A percentile compares a stretch with the other conserved stretches of the same genome.
phyloP scores from a whole-genome alignment of 371 early-diverging fungal genomes.

The Actinomucor elegans region DNA sequence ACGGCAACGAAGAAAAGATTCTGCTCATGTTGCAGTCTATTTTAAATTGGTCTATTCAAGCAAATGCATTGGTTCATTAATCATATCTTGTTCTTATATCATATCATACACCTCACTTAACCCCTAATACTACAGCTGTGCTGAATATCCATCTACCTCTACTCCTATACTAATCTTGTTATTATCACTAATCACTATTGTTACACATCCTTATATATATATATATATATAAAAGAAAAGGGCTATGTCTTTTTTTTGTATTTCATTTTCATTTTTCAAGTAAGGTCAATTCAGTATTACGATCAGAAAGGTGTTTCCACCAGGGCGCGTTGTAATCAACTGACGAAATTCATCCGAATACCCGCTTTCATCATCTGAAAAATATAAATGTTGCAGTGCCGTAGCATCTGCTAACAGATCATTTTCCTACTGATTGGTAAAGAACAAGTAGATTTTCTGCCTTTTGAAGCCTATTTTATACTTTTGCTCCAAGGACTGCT shows the following conservation, averaged over 20 bases:
- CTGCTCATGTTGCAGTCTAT: constrained; percentile 50
- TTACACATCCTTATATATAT: too few relatives aligned
- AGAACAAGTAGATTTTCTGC: constrained; percentile 10
- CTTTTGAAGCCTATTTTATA: constrained; percentile 14
- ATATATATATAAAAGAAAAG: too few relatives aligned
- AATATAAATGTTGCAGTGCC: constrained; percentile 39
- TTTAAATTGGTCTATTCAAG: constrained; percentile 25
- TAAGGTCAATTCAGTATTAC: constrained; percentile 7
- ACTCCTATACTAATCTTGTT: too few relatives aligned
- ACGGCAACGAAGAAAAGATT: constrained; percentile 60
- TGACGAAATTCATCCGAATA: constrained; percentile 42
- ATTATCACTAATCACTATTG: background rate
- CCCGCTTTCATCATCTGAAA: constrained; percentile 53
- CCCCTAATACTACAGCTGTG: background rate
- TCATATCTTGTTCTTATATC: background rate
- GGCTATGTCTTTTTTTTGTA: constrained; percentile 11
- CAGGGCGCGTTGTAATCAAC: constrained; percentile 43
- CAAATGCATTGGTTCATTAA: background rate
- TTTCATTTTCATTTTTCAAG: constrained; percentile 18
- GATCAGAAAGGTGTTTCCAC: constrained; percentile 41
- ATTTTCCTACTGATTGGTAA: constrained; percentile 47
- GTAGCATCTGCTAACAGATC: constrained; percentile 41
- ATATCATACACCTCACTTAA: background rate
- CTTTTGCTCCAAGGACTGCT: constrained; percentile 3
- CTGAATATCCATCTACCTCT: too few relatives aligned